Conservation (phyloP, 73 alveolate genomes). For the Tetrahymena malaccensis region DNA sequence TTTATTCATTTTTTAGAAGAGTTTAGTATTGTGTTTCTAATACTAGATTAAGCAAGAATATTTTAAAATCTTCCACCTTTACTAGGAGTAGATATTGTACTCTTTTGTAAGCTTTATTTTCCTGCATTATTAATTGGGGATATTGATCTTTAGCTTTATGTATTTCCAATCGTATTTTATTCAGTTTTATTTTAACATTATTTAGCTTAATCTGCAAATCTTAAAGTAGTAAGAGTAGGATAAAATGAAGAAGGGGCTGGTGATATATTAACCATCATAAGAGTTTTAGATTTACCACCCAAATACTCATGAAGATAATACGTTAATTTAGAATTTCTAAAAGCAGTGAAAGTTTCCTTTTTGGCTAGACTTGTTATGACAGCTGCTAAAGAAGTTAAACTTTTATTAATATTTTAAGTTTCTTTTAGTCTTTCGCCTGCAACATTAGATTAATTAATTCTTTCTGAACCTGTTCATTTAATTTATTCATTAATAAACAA, state of each 20-base stretch:
- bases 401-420: constrained; percentile 58
- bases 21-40: neutral
- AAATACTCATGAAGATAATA: constrained; percentile 67
- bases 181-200: constrained; percentile 7
- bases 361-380: constrained; percentile 76
- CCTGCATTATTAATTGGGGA: neutral
- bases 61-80: neutral
- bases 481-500: constrained; percentile 41
- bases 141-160: neutral
- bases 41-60: neutral
- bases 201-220: constrained; percentile 38
- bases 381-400: constrained; percentile 65
- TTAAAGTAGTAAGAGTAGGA: constrained; percentile 13
- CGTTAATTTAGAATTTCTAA: constrained; percentile 79
- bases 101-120: neutral
- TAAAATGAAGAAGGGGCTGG: constrained; percentile 54
- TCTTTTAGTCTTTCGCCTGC: constrained; percentile 74
- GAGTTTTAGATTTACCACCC: constrained; percentile 95
- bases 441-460: constrained; percentile 70
- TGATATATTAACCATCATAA: constrained; percentile 88
- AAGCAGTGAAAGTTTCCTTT: constrained; percentile 69
- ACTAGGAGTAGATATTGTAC: neutral
- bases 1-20: neutral
- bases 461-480: constrained; percentile 91
- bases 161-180: neutral